phyloP scores from a whole-genome alignment of 345 rosid genomes.

The Eucalyptus rudis region DNA sequence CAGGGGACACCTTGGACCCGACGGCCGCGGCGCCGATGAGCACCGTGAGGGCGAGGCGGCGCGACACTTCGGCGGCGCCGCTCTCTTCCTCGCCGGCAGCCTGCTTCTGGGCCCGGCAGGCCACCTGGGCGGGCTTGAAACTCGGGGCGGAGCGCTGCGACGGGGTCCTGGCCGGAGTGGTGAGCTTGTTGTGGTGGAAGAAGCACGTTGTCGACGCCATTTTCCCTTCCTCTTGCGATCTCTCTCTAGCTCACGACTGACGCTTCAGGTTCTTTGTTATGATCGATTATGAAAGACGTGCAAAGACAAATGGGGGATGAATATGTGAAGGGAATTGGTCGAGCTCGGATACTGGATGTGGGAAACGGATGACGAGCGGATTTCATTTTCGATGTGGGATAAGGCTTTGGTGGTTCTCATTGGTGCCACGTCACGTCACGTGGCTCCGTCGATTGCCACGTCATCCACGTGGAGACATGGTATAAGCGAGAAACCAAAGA shows the following conservation, averaged over 20 bases:
- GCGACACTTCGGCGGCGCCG: slow-evolving; percentile 23
- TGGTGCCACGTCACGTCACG: slow-evolving; percentile 3
- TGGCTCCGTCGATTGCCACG: background rate
- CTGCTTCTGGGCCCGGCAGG: slow-evolving; percentile 69
- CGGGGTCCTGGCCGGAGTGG: slow-evolving; percentile 22
- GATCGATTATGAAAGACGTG: background rate
- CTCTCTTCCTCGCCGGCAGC: background rate
- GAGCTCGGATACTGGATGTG: slow-evolving; percentile 23
- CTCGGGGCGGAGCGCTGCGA: slow-evolving; percentile 21
- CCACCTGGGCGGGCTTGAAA: slow-evolving; percentile 35
- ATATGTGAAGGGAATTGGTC: slow-evolving; percentile 24
- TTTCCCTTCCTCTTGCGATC: background rate
- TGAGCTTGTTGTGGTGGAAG: slow-evolving; percentile 55
- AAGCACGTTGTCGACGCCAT: slow-evolving; percentile 71
- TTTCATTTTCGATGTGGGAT: slow-evolving; percentile 37
- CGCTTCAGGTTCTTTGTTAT: background rate
- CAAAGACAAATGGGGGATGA: background rate
- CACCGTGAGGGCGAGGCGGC: slow-evolving; percentile 72
- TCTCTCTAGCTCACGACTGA: background rate
- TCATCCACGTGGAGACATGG: background rate
- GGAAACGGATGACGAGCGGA: slow-evolving; percentile 12
- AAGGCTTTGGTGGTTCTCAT: slow-evolving; percentile 27
- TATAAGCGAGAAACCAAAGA: background rate
- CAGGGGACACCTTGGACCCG: slow-evolving; percentile 81
- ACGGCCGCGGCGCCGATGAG: slow-evolving; percentile 74